Base-by-base conservation (phyloP, 345 rosid genomes). In the Rhodamnia argentea region DNA sequence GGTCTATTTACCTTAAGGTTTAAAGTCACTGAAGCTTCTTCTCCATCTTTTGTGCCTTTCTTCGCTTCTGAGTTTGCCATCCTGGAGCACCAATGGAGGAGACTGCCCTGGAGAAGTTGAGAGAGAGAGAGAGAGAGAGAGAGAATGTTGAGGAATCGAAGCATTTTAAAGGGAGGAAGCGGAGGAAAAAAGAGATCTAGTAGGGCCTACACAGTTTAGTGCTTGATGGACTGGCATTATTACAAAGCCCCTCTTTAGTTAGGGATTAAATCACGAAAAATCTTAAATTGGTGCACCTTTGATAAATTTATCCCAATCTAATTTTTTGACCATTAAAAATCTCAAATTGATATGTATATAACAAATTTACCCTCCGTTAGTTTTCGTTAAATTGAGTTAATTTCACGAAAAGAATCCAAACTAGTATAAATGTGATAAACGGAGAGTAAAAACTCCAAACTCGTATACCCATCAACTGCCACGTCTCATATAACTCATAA, bases 31-130 rank as follows among this genome's bases (percentile, higher is more conserved):
- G 86, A 50, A 64, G 23, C 50, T 27, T 52, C 83, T 56, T 87
- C 88, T 7, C 52, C 23, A 40, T 32, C 44, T 11, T 53, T 27
- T 50, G 86, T 42, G 57, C 78, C 84, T 22, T 85, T 24, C 84
- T 64, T 74, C 23, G n/a, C 24, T 83, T 86, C 88, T 62, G 83
- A 53, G 16, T 20, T 56, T 83, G 88, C 84, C 88, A 86, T 86
- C 57, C 9, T 50, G 26, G 14, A 53, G 7, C 44, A 57, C 74
- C 54, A 60, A 60, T 20, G 32, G 29, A 62, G 42, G 24, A 59
- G 78, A n/a, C 12, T 32, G 44, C 76, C 11, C 3, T 6, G 37
- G 52, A 4, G 47, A 23, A 24, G 44, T n/a, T 54, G 83, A 10
- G 22, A 53, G 27, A 12, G 82, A 47, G 52, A 54, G 52, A 62